Conservation (phyloP, 2,329 filamentous ascomycete species). For the Aspergillus ruber region DNA sequence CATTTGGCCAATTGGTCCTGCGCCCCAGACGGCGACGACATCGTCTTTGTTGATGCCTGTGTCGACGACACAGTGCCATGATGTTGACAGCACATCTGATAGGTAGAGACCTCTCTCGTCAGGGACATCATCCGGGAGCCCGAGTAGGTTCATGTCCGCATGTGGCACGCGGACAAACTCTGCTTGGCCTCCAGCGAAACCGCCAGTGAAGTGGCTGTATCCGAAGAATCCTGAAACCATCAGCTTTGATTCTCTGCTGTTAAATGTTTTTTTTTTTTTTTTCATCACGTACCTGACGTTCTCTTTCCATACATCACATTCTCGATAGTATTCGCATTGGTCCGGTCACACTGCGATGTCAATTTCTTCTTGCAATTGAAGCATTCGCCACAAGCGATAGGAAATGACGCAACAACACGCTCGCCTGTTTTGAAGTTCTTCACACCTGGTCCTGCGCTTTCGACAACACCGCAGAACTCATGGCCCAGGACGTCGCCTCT, state of each 20-base stretch:
- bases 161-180: conserved; percentile 79
- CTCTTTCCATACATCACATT: conserved; percentile 73
- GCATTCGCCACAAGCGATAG: conserved; percentile 65
- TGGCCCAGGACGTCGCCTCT: conserved; percentile 63
- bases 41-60: conserved; percentile 73
- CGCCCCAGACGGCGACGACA: conserved; percentile 78
- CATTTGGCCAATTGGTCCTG: conserved; percentile 79
- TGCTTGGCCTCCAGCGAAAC: conserved; percentile 80
- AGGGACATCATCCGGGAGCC: conserved; percentile 69
- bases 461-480: conserved; percentile 49
- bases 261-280: too few relatives aligned
- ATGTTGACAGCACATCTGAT: conserved; percentile 72
- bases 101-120: conserved; percentile 80
- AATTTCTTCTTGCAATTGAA: conserved; percentile 73
- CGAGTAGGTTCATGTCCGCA: conserved; percentile 73
- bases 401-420: conserved; percentile 77
- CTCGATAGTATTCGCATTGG: conserved; percentile 64
- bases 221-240: conserved; percentile 54
- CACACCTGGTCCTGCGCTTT: conserved; percentile 50
- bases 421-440: conserved; percentile 53
- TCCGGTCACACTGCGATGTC: conserved; percentile 72
- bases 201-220: conserved; percentile 70
- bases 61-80: conserved; percentile 76
- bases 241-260: background rate
- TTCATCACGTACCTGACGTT: conserved; percentile 51